Evolutionary conservation across 2,329 filamentous ascomycete genomes (phyloP).

Genomic region (Cytospora mali): DNA sequence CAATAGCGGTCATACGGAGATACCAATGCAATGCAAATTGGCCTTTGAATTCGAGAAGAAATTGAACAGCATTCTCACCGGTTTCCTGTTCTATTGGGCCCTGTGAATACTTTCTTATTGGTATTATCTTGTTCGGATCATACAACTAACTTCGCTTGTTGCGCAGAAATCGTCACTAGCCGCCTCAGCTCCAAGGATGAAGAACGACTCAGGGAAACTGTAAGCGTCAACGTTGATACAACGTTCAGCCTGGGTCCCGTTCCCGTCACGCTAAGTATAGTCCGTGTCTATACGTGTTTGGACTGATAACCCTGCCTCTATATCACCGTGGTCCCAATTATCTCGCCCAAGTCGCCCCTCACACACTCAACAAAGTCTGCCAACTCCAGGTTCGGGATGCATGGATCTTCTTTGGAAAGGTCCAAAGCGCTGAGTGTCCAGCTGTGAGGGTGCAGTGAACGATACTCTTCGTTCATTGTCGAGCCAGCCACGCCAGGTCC

Average conservation of each 20-base stretch:
- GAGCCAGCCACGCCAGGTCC: no score
- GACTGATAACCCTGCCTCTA: background rate
- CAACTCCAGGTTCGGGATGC: background rate
- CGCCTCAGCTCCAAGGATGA: background rate
- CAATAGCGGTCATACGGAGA: conserved; percentile 16
- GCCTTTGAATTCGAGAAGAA: background rate
- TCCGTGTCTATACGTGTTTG: no score
- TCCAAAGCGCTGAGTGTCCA: no score
- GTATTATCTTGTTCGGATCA: background rate
- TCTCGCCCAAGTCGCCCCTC: background rate
- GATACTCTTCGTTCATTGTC: no score
- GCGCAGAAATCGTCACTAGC: background rate
- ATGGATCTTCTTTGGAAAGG: background rate
- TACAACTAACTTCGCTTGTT: background rate
- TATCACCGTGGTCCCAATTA: background rate
- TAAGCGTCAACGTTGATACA: background rate
- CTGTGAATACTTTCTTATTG: background rate
- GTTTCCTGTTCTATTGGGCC: background rate
- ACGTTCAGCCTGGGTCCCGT: no score
- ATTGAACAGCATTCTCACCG: background rate
- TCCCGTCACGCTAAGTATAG: no score
- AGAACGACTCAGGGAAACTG: background rate
- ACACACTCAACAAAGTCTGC: background rate
- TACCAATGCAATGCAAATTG: conserved; percentile 16
- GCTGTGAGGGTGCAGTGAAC: background rate